Base-by-base conservation (phyloP, 805 yeast species). In the Yamadazyma takamatsuzukensis region DNA sequence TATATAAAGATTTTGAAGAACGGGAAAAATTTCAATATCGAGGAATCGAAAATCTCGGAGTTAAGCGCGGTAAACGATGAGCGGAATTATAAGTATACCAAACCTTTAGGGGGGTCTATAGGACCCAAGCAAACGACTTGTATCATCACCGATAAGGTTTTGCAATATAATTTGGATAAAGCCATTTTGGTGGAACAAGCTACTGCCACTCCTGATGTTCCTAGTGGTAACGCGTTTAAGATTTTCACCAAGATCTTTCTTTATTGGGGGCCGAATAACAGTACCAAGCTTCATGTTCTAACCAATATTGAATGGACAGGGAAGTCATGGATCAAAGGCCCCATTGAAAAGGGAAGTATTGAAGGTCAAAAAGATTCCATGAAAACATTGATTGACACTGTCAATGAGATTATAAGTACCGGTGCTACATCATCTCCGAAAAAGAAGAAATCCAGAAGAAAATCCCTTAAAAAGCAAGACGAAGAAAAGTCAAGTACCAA, bases 61-160 rank as follows among this genome's bases (percentile, higher is more conserved):
- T 34, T 48, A 26, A 39, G 15, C 48, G 56, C 32, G n/a, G 32
- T 45, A 51, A 37, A 41, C 2, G 49, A 49, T 18, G 59, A 61
- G 35, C 63, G 94, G 46, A 56, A 59, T 6, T 83, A 76, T 43
- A 53, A 68, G 0, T 83, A 80, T 48, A 65, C 64, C 1, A 79
- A 83, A 45, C 89, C 90, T 2, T 59, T 83, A 26, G 64, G 70
- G 30, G 79, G 75, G 2, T 72, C 85, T 0, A 76, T 84, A 34
- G 93, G 90, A 0, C 93, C 93, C 5, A 82, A 80, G 44, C 83
- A 82, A 44, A 83, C 94, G 0, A 60, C 59, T 37, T 83, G 90
- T 61, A 53, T 65, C 12, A 79, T 83, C 29, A 64, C 68, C 4
- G 94, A 84, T 48, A 67, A 67, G 2, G 49, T 83, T 12, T 76